phyloP scores from a whole-genome alignment of 2,329 filamentous ascomycete species.

The Nemania serpens region DNA sequence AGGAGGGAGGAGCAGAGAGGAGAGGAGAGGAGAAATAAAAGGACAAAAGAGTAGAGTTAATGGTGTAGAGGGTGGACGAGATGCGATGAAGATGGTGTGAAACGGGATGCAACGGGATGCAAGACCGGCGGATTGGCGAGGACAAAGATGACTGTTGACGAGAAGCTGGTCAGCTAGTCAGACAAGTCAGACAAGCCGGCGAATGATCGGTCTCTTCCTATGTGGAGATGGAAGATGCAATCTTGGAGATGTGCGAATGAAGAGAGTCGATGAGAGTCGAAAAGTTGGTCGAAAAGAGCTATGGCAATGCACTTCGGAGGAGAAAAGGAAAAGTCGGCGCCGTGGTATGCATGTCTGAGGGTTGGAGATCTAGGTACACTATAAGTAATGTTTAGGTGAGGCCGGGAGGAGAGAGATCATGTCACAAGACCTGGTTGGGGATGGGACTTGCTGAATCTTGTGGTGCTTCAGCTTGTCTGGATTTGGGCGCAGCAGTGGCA shows the following conservation, averaged over 20 bases:
- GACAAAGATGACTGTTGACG: conserved; percentile 23
- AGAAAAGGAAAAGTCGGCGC: background rate
- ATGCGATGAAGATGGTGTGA: background rate
- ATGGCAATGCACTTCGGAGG: too few relatives aligned
- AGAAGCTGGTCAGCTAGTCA: conserved; percentile 7
- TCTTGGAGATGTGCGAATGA: background rate
- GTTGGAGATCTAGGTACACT: background rate
- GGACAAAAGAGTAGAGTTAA: too few relatives aligned
- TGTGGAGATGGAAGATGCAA: background rate
- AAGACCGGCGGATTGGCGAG: background rate
- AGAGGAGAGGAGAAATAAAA: background rate
- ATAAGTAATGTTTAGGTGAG: background rate
- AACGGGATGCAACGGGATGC: conserved; percentile 8
- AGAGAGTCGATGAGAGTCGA: background rate
- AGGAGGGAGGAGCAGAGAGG: background rate
- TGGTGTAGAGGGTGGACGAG: background rate
- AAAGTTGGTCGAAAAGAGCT: background rate
- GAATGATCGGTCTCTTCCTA: too few relatives aligned
- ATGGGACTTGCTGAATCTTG: too few relatives aligned
- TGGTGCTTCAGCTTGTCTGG: too few relatives aligned
- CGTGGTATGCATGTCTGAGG: background rate
- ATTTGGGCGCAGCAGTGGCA: too few relatives aligned
- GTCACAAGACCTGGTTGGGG: background rate
- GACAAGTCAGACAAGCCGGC: background rate
- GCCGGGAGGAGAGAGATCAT: background rate